phyloP scores from a whole-genome alignment of 306 rosid species.

The Glycine tomentella region DNA sequence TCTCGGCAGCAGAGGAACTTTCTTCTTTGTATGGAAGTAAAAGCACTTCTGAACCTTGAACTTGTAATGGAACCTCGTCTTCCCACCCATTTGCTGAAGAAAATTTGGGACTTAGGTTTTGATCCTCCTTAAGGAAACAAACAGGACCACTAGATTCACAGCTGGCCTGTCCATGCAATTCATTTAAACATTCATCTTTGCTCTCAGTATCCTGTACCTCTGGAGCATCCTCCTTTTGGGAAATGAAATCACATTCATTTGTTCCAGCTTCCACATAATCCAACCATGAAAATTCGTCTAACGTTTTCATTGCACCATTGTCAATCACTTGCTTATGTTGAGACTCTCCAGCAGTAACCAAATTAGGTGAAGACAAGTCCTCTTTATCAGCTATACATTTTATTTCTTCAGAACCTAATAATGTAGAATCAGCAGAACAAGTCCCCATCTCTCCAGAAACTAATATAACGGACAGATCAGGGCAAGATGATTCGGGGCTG shows the following conservation, averaged over 20 bases:
- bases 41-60: slow-evolving; percentile 73
- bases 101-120: slow-evolving; percentile 47
- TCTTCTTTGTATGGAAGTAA: slow-evolving; percentile 85
- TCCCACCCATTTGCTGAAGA: slow-evolving; percentile 66
- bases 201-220: slow-evolving; percentile 54
- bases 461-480: slow-evolving; percentile 46
- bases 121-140: slow-evolving; percentile 44
- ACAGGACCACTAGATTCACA: slow-evolving; percentile 57
- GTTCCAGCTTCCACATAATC: slow-evolving; percentile 73
- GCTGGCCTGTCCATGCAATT: slow-evolving; percentile 47
- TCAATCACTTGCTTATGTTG: slow-evolving; percentile 52
- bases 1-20: slow-evolving; percentile 53
- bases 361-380: slow-evolving; percentile 48
- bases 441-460: slow-evolving; percentile 47
- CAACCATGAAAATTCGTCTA: slow-evolving; percentile 71
- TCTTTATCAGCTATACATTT: slow-evolving; percentile 50
- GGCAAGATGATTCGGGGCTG: slow-evolving; percentile 55
- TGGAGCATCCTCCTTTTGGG: slow-evolving; percentile 50
- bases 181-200: slow-evolving; percentile 49
- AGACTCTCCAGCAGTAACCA: slow-evolving; percentile 57
- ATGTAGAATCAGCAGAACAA: slow-evolving; percentile 50
- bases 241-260: slow-evolving; percentile 50
- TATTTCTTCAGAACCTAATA: slow-evolving; percentile 50
- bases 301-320: slow-evolving; percentile 51
- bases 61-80: slow-evolving; percentile 79